Base-by-base conservation (phyloP, 192 early-diverging fungal species). In the Backusella tarrabulga region DNA sequence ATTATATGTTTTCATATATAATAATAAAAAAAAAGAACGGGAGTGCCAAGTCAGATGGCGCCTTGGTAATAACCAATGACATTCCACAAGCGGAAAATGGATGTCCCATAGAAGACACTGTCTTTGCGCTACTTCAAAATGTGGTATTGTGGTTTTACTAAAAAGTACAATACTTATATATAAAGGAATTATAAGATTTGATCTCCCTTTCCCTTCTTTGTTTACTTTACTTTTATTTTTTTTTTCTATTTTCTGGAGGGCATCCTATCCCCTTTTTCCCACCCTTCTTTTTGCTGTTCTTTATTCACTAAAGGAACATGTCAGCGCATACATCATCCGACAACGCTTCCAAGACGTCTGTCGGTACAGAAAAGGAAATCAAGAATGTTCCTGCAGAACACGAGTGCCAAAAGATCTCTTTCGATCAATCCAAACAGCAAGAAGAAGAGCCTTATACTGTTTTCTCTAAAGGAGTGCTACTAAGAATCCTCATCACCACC, bases 401-500 rank as follows among this genome's bases (percentile, higher is more conserved):
- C 23, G 56, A 63, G 56, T 11, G 11, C 9, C 56, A 4, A 63
- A 29, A 63, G 21, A 63, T 3, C 26, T 23, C 11, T 14, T 63
- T 29, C 23, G 56, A 63, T 12, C n/a, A 63, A 63, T 4, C 52
- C 32, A 32, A 21, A 54, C 6, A 54, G 8, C 32, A 69, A 40
- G 19, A 23, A 42, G 35, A 70, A 35, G 40, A 76, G 29, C 44
- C 72, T n/a, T 79, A 75, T 66, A 75, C 78, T 26, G 68, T 50
- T 4, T 79, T 79, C n/a, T 68, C 41, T 11, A 21, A 77, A 38
- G 38, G 50, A 26, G 75, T 73, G 44, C 84, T 83, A 71, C 54
- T 63, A 23, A 79, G 82, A 3, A 86, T 86, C 26, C 36, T 86
- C 4, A 2, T 67, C 0, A 72, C 84, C 19, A 68, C 81, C 4